Evolutionary conservation across 352 stramenopile species (phyloP).

Genomic region (Globisporangium iwayamae): DNA sequence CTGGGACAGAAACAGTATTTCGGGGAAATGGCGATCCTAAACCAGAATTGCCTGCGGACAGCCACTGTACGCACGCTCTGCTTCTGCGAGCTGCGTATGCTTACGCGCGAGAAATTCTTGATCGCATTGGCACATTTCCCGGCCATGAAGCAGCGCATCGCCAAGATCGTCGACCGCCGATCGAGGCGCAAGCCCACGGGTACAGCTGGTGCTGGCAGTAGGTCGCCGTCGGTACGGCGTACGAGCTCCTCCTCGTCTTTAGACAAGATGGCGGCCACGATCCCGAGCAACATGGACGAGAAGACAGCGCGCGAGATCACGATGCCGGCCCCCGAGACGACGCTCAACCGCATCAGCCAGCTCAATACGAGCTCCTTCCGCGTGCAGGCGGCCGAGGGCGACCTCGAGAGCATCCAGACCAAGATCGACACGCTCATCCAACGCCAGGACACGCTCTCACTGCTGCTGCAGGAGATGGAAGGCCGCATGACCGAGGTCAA

Average conservation of each 20-base stretch:
- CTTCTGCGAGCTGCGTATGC: slow-evolving; percentile 70
- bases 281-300: slow-evolving; percentile 37
- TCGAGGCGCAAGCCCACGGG: slow-evolving; percentile 33
- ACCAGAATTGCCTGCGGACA: slow-evolving; percentile 46
- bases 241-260: slow-evolving; percentile 37
- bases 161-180: slow-evolving; percentile 69
- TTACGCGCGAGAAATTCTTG: slow-evolving; percentile 59
- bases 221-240: slow-evolving; percentile 8
- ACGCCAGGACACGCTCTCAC: slow-evolving; percentile 44
- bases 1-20: slow-evolving; percentile 78
- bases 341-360: slow-evolving; percentile 68
- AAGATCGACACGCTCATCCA: slow-evolving; percentile 59
- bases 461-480: slow-evolving; percentile 45
- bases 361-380: slow-evolving; percentile 88
- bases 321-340: slow-evolving; percentile 41
- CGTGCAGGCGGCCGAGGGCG: slow-evolving; percentile 54
- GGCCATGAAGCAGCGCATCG: slow-evolving; percentile 67
- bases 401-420: slow-evolving; percentile 73
- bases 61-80: slow-evolving; percentile 67
- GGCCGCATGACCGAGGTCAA: slow-evolving; percentile 19
- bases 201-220: not conserved
- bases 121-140: slow-evolving; percentile 45
- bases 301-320: slow-evolving; percentile 48
- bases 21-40: slow-evolving; percentile 74
- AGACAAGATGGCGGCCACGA: slow-evolving; percentile 50